Evolutionary conservation across 2,329 filamentous ascomycete genomes (phyloP).

Genomic region (Didymella sp.): DNA sequence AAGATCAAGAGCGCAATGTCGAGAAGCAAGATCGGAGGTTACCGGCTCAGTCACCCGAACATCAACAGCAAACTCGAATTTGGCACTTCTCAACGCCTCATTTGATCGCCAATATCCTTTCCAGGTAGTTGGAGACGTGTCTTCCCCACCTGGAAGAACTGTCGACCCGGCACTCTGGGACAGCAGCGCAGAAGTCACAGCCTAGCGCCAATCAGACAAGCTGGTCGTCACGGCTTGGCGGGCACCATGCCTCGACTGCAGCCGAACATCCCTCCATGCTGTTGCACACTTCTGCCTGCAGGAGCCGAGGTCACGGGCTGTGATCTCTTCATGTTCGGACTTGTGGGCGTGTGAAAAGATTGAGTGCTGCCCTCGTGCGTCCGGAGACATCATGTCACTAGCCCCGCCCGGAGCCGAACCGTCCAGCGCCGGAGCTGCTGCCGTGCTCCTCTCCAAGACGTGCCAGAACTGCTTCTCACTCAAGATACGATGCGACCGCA

Average conservation of each 20-base stretch:
- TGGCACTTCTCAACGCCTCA: background rate
- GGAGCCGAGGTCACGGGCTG: slow-evolving; percentile 8
- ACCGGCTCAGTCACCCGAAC: background rate
- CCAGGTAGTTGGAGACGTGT: slow-evolving; percentile 1
- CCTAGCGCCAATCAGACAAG: slow-evolving; percentile 13
- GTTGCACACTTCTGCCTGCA: slow-evolving; percentile 5
- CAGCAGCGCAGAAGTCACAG: slow-evolving; percentile 8
- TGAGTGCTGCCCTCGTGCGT: slow-evolving; percentile 8
- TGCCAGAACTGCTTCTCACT: slow-evolving; percentile 45
- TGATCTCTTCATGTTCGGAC: slow-evolving; percentile 7
- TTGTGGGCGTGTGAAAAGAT: background rate
- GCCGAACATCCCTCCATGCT: slow-evolving; percentile 9
- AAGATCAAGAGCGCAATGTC: background rate
- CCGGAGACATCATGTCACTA: slow-evolving; percentile 22
- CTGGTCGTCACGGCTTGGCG: slow-evolving; percentile 11
- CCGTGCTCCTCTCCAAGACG: slow-evolving; percentile 38
- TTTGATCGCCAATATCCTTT: background rate
- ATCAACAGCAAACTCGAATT: background rate
- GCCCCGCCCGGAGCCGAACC: slow-evolving; percentile 20
- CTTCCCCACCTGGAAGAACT: background rate
- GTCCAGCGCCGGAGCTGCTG: slow-evolving; percentile 17
- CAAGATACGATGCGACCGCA: slow-evolving; percentile 44
- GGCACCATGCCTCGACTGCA: slow-evolving; percentile 10
- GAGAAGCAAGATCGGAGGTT: background rate
- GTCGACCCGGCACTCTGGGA: slow-evolving; percentile 9